These are phyloP conservation scores for Scedosporium minutisporum DNA, from an alignment of 2,329 filamentous ascomycete species.

Conservation along the genomic window DNA sequence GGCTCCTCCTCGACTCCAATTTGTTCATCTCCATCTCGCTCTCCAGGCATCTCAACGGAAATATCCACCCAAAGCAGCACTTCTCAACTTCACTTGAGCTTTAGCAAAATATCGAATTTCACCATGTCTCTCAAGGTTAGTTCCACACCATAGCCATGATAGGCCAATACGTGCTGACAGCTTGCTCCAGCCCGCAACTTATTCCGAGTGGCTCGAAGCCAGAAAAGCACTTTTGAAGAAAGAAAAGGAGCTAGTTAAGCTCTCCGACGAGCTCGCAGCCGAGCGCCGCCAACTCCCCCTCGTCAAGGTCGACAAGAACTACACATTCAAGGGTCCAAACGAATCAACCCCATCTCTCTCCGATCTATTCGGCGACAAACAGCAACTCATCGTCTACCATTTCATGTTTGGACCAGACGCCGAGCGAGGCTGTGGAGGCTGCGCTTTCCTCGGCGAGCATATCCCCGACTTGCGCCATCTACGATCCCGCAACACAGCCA, in stretches of 20 bases:
- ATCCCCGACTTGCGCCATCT: slow-evolving; percentile 28
- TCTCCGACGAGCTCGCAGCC: slow-evolving; percentile 18
- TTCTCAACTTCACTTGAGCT: not conserved
- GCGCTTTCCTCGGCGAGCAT: slow-evolving; percentile 26
- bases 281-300: slow-evolving; percentile 27
- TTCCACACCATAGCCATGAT: not conserved
- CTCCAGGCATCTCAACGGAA: not conserved
- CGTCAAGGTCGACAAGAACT: slow-evolving; percentile 25
- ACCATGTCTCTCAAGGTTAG: not conserved
- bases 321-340: slow-evolving; percentile 23
- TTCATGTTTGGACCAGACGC: slow-evolving; percentile 32
- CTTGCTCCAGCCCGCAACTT: slow-evolving; percentile 18
- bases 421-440: slow-evolving; percentile 26
- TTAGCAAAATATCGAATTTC: not conserved
- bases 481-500: slow-evolving; percentile 24
- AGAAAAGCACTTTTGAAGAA: slow-evolving; percentile 23
- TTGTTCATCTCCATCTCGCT: not conserved
- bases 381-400: slow-evolving; percentile 32
- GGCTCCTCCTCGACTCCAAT: not conserved
- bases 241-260: slow-evolving; percentile 23
- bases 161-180: not conserved
- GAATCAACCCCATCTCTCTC: slow-evolving; percentile 15
- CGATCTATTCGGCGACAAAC: slow-evolving; percentile 23
- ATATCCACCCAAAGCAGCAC: too few species aligned
- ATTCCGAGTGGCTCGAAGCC: slow-evolving; percentile 23